Percentiles rank a stretch among this genome's conserved stretches.
Evolutionary conservation across 75 land plant genomes (phyloP).

Genomic region (Adiantum capillusveneris): DNA sequence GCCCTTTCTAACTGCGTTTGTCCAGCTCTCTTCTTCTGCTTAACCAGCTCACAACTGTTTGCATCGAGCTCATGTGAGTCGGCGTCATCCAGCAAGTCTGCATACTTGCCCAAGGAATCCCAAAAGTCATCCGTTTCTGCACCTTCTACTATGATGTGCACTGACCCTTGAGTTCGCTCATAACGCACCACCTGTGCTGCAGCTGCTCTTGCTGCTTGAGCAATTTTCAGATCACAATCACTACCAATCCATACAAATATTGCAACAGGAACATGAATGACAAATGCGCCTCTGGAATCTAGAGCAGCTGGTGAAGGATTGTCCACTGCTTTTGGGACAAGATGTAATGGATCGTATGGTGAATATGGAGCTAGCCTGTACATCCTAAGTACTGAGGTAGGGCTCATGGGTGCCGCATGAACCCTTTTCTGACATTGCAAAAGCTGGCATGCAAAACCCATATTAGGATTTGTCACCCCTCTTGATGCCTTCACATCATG

Average conservation of each 20-base stretch:
- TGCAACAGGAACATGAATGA: slow-evolving; percentile 31
- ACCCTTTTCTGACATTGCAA: slow-evolving; percentile 43
- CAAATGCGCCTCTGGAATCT: slow-evolving; percentile 53
- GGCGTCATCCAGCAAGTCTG: not conserved
- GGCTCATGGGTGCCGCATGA: slow-evolving; percentile 22
- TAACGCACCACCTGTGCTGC: slow-evolving; percentile 42
- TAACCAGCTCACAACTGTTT: not conserved
- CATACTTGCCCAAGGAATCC: slow-evolving; percentile 17
- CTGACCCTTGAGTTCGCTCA: slow-evolving; percentile 33
- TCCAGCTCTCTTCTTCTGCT: slow-evolving; percentile 1
- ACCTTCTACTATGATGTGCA: slow-evolving; percentile 26
- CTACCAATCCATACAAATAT: slow-evolving; percentile 46
- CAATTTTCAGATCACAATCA: slow-evolving; percentile 28
- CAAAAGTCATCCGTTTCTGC: slow-evolving; percentile 35
- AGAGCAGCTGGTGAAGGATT: slow-evolving; percentile 18
- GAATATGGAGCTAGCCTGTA: slow-evolving; percentile 56
- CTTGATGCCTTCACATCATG: slow-evolving; percentile 35
- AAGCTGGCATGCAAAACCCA: slow-evolving; percentile 52
- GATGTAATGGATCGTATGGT: slow-evolving; percentile 43
- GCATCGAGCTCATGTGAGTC: not conserved
- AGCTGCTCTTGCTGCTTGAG: slow-evolving; percentile 18
- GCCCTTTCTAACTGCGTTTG: not conserved
- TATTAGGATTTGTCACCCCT: slow-evolving; percentile 39
- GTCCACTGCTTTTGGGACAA: slow-evolving; percentile 42
- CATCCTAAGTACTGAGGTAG: slow-evolving; percentile 22